Conservation (phyloP, 2,329 filamentous ascomycete genomes). For the Exophiala oligosperma region DNA sequence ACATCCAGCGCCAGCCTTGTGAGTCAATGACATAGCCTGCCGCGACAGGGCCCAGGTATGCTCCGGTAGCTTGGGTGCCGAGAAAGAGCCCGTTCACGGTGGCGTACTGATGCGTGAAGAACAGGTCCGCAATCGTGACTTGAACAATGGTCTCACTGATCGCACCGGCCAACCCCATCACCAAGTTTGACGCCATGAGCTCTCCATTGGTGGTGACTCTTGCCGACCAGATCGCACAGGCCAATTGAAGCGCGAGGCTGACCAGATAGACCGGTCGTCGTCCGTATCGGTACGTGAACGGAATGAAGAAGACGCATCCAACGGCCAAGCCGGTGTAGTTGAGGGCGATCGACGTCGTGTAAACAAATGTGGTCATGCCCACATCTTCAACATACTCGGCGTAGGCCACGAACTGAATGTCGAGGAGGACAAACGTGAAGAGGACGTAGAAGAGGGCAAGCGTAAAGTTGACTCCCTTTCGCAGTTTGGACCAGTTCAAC, state of each 20-base stretch:
- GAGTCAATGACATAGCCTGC: conserved; percentile 33
- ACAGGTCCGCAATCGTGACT: background rate
- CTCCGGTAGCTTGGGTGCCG: background rate
- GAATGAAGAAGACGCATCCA: conserved; percentile 28
- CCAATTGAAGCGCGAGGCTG: background rate
- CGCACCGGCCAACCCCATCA: background rate
- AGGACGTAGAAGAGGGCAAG: background rate
- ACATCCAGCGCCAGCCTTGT: conserved; percentile 41
- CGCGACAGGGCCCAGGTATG: conserved; percentile 33
- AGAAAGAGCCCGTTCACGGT: background rate
- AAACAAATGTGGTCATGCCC: background rate
- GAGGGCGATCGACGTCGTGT: background rate
- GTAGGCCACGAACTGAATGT: background rate
- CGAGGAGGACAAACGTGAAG: background rate
- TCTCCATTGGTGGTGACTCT: background rate
- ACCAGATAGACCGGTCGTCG: conserved; percentile 21
- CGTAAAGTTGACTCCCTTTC: background rate
- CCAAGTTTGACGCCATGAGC: background rate
- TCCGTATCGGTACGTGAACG: conserved; percentile 15
- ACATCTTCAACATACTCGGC: background rate
- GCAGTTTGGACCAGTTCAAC: background rate
- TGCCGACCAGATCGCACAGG: background rate
- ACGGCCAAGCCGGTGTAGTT: conserved; percentile 11
- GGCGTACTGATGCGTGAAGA: background rate
- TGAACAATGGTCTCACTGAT: background rate